Evolutionary conservation across 2,329 filamentous ascomycete genomes (phyloP).

Genomic region (Fusarium chuoi): DNA sequence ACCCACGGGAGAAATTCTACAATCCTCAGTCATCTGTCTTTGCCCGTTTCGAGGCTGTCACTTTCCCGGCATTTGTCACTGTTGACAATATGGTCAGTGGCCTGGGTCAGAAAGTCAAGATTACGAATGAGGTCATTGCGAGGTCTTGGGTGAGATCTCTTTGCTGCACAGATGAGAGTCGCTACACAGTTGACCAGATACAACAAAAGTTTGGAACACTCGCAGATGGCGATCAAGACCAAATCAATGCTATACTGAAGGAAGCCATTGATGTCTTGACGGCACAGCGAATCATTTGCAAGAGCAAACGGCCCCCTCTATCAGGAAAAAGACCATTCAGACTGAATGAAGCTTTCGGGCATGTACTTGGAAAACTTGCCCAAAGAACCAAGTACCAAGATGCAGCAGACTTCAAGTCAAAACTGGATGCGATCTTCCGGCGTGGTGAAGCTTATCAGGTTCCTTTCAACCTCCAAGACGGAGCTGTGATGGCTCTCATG

Average conservation of each 20-base stretch:
- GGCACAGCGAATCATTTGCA: constrained; percentile 65
- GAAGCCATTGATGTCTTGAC: constrained; percentile 61
- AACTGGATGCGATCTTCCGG: constrained; percentile 67
- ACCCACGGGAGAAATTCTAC: constrained; percentile 69
- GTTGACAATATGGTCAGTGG: constrained; percentile 26
- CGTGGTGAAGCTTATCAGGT: constrained; percentile 56
- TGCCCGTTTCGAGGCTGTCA: constrained; percentile 65
- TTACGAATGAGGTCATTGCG: constrained; percentile 55
- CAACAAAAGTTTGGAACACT: constrained; percentile 64
- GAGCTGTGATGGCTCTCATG: constrained; percentile 72
- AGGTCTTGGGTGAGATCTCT: constrained; percentile 70
- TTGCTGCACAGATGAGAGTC: constrained; percentile 62
- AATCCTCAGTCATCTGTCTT: constrained; percentile 64
- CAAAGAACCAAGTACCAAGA: constrained; percentile 65
- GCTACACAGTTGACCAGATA: constrained; percentile 60
- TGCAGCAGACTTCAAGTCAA: constrained; percentile 68
- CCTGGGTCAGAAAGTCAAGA: constrained; percentile 12
- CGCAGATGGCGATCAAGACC: constrained; percentile 51
- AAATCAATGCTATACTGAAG: constrained; percentile 58
- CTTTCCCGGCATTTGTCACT: constrained; percentile 57
- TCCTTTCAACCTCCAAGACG: constrained; percentile 69
- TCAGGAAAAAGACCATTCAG: constrained; percentile 68
- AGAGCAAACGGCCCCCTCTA: constrained; percentile 67
- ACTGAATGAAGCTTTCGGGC: constrained; percentile 68
- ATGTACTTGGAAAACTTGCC: constrained; percentile 66